Conservation (phyloP, 1,139 yeast genomes). For the Debaryomyces sp. region DNA sequence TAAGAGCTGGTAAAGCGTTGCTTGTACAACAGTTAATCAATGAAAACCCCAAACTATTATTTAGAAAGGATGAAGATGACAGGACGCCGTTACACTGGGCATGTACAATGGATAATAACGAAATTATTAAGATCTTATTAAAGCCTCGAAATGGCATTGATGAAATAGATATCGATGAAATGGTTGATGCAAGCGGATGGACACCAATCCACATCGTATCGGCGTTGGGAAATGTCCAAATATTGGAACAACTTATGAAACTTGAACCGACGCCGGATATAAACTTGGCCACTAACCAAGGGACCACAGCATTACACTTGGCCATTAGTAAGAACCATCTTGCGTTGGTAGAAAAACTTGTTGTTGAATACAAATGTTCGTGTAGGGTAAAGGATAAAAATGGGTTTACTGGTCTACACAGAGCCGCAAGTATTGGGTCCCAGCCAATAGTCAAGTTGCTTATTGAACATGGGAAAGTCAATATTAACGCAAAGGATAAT, state of each 20-base stretch:
- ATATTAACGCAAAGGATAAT: constrained; percentile 67
- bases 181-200: constrained; percentile 81
- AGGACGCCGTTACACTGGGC: constrained; percentile 94
- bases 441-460: constrained; percentile 50
- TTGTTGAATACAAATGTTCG: constrained; percentile 57
- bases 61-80: constrained; percentile 66
- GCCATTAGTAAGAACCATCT: constrained; percentile 72
- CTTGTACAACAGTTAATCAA: constrained; percentile 51
- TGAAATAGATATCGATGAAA: constrained; percentile 65
- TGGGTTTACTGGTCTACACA: constrained; percentile 69
- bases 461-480: constrained; percentile 57
- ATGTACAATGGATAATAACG: constrained; percentile 60
- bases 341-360: constrained; percentile 52
- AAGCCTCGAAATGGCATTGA: constrained; percentile 29
- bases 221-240: constrained; percentile 65
- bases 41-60: constrained; percentile 49
- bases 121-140: constrained; percentile 55
- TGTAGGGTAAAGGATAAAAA: constrained; percentile 67
- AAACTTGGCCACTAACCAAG: constrained; percentile 59
- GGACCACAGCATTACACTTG: constrained; percentile 75
- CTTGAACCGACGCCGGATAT: constrained; percentile 36
- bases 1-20: constrained; percentile 54
- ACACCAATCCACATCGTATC: constrained; percentile 83
- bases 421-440: constrained; percentile 85
- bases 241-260: constrained; percentile 44